Percentiles rank a stretch among this genome's conserved stretches.
These are phyloP conservation scores for Sugiyamaella floridensis DNA, from an alignment of 805 yeast genomes.

Conservation along the genomic window DNA sequence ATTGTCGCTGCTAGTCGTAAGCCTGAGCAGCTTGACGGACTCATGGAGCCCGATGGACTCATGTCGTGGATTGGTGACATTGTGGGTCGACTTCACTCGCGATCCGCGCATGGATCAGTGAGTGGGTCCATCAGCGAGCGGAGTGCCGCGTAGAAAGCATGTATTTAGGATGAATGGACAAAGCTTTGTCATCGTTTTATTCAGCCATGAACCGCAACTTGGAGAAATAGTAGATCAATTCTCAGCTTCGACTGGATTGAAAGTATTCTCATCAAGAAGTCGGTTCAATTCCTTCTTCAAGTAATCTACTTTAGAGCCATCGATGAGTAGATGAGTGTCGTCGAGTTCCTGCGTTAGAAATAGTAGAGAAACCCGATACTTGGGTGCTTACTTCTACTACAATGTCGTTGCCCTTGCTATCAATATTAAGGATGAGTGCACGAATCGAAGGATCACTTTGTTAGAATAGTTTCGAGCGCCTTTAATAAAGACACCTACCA, in stretches of 20 bases:
- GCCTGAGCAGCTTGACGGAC: constrained; percentile 35
- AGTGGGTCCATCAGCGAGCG: neutral
- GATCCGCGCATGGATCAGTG: constrained; percentile 32
- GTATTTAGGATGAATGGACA: neutral
- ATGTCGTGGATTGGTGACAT: constrained; percentile 41
- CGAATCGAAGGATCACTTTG: constrained; percentile 82
- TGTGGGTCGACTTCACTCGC: constrained; percentile 37
- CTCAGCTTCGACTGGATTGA: constrained; percentile 69
- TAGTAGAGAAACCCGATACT: neutral
- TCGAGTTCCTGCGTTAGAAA: constrained; percentile 58
- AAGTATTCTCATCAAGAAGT: constrained; percentile 73
- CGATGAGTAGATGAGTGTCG: constrained; percentile 82
- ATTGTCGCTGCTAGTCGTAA: constrained; percentile 25
- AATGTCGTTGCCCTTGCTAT: constrained; percentile 67
- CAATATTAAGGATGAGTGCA: constrained; percentile 79
- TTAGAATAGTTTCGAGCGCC: no score
- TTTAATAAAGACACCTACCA: no score
- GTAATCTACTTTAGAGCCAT: constrained; percentile 64
- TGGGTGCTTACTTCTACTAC: constrained; percentile 41
- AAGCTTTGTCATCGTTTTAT: no score
- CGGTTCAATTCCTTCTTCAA: constrained; percentile 73
- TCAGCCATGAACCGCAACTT: no score
- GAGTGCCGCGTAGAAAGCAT: neutral
- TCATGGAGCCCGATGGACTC: constrained; percentile 62
- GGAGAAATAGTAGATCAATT: neutral